Evolutionary conservation across 768 basidiomycete genomes (phyloP).

Genomic region (Cyclocybe aegerita): DNA sequence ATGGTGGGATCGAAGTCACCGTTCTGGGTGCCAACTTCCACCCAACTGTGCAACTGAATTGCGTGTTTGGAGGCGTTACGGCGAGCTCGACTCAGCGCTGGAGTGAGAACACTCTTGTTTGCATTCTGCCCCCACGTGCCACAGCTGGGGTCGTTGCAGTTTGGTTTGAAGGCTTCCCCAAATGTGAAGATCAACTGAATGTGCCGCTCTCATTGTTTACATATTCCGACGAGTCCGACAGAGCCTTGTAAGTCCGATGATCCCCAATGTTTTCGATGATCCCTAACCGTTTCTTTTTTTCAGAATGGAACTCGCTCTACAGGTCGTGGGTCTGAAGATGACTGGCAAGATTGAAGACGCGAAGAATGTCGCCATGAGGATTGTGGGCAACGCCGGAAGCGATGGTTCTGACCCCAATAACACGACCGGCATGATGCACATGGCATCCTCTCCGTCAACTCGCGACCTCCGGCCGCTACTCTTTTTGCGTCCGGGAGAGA

Average conservation of each 20-base stretch:
- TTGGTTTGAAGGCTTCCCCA: constrained; percentile 77
- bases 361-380: constrained; percentile 89
- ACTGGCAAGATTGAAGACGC: constrained; percentile 94
- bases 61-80: constrained; percentile 81
- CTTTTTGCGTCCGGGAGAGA: constrained; percentile 51
- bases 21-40: constrained; percentile 91
- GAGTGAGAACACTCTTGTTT: constrained; percentile 92
- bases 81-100: constrained; percentile 87
- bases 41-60: constrained; percentile 64
- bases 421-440: constrained; percentile 51
- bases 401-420: constrained; percentile 44
- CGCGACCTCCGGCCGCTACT: constrained; percentile 60
- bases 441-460: constrained; percentile 42
- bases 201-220: constrained; percentile 72
- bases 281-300: constrained; percentile 13
- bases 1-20: constrained; percentile 94
- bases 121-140: constrained; percentile 81
- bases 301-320: constrained; percentile 94
- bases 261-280: constrained; percentile 3
- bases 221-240: constrained; percentile 88
- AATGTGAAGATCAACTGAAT: constrained; percentile 51
- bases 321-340: constrained; percentile 96
- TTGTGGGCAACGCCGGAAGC: constrained; percentile 72
- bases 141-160: constrained; percentile 87
- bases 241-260: constrained; percentile 68